phyloP scores from a whole-genome alignment of 768 basidiomycete genomes.

The Suillus subluteus region DNA sequence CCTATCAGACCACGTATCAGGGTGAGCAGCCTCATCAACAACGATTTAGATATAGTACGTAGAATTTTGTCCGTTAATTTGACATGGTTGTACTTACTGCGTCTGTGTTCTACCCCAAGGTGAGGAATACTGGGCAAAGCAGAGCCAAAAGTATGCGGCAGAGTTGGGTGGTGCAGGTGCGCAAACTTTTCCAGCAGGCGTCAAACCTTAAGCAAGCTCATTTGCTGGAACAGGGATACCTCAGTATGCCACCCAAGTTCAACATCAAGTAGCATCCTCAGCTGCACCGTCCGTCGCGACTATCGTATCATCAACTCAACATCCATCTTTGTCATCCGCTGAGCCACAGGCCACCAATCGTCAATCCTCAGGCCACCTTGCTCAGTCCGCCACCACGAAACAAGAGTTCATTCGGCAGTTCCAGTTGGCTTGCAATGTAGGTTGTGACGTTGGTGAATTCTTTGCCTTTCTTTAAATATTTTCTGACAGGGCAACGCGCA shows the following conservation, averaged over 20 bases:
- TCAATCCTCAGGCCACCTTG: neutral
- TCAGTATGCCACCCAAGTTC: neutral
- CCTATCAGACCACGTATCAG: neutral
- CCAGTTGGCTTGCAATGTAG: conserved; percentile 24
- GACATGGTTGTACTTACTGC: neutral
- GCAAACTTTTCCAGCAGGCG: neutral
- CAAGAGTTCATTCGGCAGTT: conserved; percentile 26
- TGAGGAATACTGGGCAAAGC: conserved; percentile 1
- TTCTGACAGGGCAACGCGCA: neutral
- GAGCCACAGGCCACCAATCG: too few species aligned
- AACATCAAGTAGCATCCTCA: neutral
- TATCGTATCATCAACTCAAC: neutral
- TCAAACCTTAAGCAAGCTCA: neutral
- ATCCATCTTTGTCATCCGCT: neutral
- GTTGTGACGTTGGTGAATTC: conserved; percentile 11
- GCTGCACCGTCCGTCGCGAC: neutral
- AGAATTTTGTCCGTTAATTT: neutral
- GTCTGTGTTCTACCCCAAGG: neutral
- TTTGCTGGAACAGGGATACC: neutral
- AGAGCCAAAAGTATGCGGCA: conserved; percentile 4
- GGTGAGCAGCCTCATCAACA: neutral
- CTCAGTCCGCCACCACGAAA: conserved; percentile 9
- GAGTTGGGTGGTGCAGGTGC: neutral
- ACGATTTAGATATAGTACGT: neutral
- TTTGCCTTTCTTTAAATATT: neutral